Base-by-base conservation (phyloP, 1,139 yeast genomes). In the Suzukiozyma palmioleophila region DNA sequence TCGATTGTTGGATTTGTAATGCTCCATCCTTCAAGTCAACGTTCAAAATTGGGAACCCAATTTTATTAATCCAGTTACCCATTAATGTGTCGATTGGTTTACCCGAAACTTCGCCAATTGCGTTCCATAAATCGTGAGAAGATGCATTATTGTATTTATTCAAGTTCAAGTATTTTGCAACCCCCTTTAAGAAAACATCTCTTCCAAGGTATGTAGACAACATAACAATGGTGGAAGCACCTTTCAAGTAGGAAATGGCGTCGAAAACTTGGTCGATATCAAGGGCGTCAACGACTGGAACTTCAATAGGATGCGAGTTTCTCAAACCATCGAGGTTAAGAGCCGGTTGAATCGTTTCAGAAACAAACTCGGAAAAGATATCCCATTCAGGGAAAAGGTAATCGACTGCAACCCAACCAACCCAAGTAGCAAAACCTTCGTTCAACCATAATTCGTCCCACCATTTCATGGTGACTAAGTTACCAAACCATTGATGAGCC, bases 401-500 rank as follows among this genome's bases (percentile, higher is more conserved):
- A 59, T 86, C 84, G 51, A 85, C 78, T 3, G 94, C 85, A 52
- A 78, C 75, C 81, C 85, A 84, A 3, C 92, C 85, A 72, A 85
- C 85, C 90, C 86, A 84, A 38, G 92, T 84, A 39, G 92, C 94
- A 56, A 84, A 84, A 22, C 95, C 95, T 64, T 87, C 96, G 60
- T 87, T 87, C 50, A 87, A 75, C 95, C 95, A 87, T 48, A 87
- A 75, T 44, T 86, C 95, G 60, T 87, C 94, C 96, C 96, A 87
- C 88, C 92, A 87, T 53, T 85, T 86, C 96, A 87, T 87, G 46
- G 96, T 87, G 43, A 86, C 95, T 53, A 87, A 69, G 63, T 87
- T 83, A 49, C 96, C 96, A 60, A 87, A 87, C 96, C 96, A 87
- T 65, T 87, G 95, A 60, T 87, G 96, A 21, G 95, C 95, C 56